These are phyloP conservation scores for Arabis hirsuta DNA, from an alignment of 345 rosid genomes.

Conservation along the genomic window DNA sequence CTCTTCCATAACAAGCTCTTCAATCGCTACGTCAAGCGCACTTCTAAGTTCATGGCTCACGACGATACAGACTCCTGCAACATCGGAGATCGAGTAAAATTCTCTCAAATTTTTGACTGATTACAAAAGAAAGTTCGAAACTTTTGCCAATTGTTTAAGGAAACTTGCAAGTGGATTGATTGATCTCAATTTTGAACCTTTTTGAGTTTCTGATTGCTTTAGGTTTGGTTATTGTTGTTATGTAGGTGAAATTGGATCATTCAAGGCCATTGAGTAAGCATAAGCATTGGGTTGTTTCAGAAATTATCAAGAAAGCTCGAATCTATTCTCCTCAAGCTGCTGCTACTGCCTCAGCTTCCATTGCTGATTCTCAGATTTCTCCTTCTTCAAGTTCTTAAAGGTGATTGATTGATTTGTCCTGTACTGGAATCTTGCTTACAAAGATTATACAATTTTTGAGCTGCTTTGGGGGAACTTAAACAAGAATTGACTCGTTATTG, in stretches of 20 bases:
- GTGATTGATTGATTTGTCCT: not conserved
- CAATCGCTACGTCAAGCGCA: slow-evolving; percentile 85
- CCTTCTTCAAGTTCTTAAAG: slow-evolving; percentile 47
- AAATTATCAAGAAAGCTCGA: slow-evolving; percentile 82
- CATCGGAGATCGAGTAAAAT: slow-evolving; percentile 79
- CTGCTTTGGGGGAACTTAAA: not conserved
- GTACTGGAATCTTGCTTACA: not conserved
- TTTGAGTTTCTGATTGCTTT: not conserved
- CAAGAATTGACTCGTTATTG: not conserved
- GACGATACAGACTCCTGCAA: slow-evolving; percentile 73
- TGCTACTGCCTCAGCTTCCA: slow-evolving; percentile 32
- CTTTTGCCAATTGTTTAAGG: too few relatives aligned
- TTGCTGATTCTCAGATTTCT: slow-evolving; percentile 20
- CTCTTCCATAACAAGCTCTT: slow-evolving; percentile 78
- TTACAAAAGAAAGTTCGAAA: too few relatives aligned
- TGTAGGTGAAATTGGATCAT: slow-evolving; percentile 80
- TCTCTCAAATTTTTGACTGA: not conserved
- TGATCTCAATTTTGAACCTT: too few relatives aligned
- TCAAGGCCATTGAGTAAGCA: slow-evolving; percentile 92
- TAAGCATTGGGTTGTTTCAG: slow-evolving; percentile 91
- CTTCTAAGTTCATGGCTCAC: slow-evolving; percentile 98
- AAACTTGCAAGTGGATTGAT: too few relatives aligned
- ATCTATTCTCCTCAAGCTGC: slow-evolving; percentile 57
- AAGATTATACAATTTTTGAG: not conserved
- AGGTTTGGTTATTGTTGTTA: not conserved